phyloP scores from a whole-genome alignment of 257 asterid species.

The Scutellaria barbata region DNA sequence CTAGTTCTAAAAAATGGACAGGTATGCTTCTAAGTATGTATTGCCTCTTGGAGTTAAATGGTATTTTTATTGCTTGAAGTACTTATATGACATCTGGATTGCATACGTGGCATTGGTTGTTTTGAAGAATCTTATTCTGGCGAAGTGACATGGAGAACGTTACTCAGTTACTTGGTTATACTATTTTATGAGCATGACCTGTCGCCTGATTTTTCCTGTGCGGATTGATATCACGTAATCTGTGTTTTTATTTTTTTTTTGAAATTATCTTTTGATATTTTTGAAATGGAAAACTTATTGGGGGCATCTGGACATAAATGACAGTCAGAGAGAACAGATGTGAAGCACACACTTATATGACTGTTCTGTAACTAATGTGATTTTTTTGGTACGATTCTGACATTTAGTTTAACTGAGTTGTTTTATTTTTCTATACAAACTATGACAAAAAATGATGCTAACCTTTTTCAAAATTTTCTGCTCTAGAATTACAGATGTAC shows the following conservation, averaged over 20 bases:
- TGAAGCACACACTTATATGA: background rate
- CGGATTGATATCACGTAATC: conserved; percentile 4
- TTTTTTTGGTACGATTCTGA: background rate
- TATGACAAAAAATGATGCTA: conserved; percentile 34
- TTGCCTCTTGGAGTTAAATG: conserved; percentile 22
- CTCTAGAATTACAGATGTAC: conserved; percentile 80
- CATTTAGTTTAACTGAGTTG: background rate
- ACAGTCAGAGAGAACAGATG: conserved; percentile 24
- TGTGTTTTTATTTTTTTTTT: background rate
- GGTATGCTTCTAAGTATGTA: conserved; percentile 49
- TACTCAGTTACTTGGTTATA: conserved; percentile 12
- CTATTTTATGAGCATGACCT: conserved; percentile 14
- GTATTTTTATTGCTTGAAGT: background rate
- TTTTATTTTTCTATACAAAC: conserved; percentile 24
- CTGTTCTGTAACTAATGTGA: background rate
- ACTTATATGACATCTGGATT: conserved; percentile 7
- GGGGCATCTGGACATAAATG: conserved; percentile 22
- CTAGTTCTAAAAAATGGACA: conserved; percentile 65
- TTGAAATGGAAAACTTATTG: conserved; percentile 1
- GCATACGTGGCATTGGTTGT: conserved; percentile 14
- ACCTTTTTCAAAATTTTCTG: conserved; percentile 28
- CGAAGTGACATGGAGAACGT: conserved; percentile 4
- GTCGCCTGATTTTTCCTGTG: conserved; percentile 1
- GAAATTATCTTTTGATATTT: too few relatives aligned
- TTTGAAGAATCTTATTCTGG: background rate